Conservation (phyloP, 148 eudicot species). For the Cornus controversa region DNA sequence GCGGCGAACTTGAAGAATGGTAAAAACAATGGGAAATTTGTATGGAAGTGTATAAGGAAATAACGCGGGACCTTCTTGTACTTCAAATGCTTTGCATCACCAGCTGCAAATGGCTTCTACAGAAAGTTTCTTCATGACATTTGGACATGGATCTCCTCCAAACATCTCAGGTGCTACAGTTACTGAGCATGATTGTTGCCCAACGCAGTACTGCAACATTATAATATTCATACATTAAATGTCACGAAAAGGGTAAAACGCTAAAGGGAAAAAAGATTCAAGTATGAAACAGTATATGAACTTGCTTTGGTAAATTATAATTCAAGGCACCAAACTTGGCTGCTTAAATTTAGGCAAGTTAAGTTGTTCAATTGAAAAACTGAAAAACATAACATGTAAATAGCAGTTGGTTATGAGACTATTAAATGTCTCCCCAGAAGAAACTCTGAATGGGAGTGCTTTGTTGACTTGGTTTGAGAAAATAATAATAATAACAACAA, state of each 20-base stretch:
- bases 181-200: constrained; percentile 64
- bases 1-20: constrained; percentile 7
- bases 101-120: constrained; percentile 74
- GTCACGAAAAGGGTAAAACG: background rate
- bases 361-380: background rate
- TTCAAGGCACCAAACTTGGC: background rate
- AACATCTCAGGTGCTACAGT: constrained; percentile 57
- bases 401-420: background rate
- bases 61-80: background rate
- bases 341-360: background rate
- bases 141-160: constrained; percentile 79
- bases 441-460: too few relatives aligned
- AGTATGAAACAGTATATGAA: background rate
- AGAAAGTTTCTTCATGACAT: constrained; percentile 66
- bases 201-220: constrained; percentile 61
- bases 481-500: too few relatives aligned
- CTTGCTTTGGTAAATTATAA: background rate
- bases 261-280: background rate
- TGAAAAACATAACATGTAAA: background rate
- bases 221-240: background rate
- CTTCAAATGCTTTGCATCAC: background rate
- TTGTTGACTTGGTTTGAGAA: too few relatives aligned
- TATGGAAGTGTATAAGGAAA: background rate
- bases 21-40: background rate
- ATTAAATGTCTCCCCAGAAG: too few relatives aligned